Percentiles rank a stretch among this genome's conserved stretches.
Conservation (phyloP, 805 yeast genomes). For the Nakazawaea sp. region DNA sequence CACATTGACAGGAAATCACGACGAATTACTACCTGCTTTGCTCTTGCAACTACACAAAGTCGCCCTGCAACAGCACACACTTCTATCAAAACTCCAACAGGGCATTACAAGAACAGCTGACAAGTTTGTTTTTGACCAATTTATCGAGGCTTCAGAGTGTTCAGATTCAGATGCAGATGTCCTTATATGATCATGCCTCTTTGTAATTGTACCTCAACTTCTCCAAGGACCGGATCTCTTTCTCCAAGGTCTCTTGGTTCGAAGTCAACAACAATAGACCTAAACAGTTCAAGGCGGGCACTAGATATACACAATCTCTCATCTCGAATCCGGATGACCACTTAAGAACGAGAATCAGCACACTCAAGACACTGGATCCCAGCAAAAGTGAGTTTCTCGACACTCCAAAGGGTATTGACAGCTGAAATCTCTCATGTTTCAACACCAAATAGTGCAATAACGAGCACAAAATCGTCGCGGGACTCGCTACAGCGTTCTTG, state of each 20-base stretch:
- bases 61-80: conserved; percentile 3
- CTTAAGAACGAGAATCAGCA: conserved; percentile 11
- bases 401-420: neutral
- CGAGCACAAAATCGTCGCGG: conserved; percentile 17
- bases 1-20: conserved; percentile 3
- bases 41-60: conserved; percentile 1
- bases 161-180: conserved; percentile 3
- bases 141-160: neutral
- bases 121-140: neutral
- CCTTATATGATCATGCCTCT: conserved; percentile 19
- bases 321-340: conserved; percentile 6
- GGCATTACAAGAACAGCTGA: neutral
- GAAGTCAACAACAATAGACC: conserved; percentile 14
- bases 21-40: conserved; percentile 1
- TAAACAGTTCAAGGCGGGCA: conserved; percentile 19
- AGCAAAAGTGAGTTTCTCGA: neutral
- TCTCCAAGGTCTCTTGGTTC: conserved; percentile 15
- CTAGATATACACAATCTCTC: conserved; percentile 17
- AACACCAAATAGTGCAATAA: conserved; percentile 9
- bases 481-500: conserved; percentile 18
- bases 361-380: conserved; percentile 8
- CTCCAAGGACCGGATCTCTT: conserved; percentile 16
- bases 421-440: conserved; percentile 8
- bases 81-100: neutral
- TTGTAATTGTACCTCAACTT: conserved; percentile 22